Base-by-base conservation (phyloP, 2,329 filamentous ascomycete species). In the Dothiorella sarmentorum region DNA sequence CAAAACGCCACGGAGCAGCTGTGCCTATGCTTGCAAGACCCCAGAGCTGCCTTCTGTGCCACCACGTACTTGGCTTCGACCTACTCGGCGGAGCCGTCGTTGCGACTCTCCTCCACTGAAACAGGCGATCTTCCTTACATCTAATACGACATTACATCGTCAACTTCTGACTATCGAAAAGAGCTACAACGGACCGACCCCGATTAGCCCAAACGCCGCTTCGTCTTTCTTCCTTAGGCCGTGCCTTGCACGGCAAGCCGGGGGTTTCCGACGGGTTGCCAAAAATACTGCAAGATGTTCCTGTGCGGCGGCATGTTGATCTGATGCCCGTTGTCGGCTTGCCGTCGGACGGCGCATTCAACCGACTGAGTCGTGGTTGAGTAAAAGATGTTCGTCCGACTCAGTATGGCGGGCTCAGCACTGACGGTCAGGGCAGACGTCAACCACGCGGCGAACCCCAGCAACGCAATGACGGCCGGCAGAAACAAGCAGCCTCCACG, bases 211-310 rank as follows among this genome's bases (percentile, higher is more conserved):
- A 53, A 40, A 53, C 40, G 29, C 40, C 33, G 22, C 22, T 53
- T 53, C 40, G 40, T 53, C 49, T 53, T 53, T 53, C 40, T 53
- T 38, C 49, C 49, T 53, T n/a, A n/a, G n/a, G n/a, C n/a, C n/a
- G n/a, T n/a, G n/a, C n/a, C n/a, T n/a, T n/a, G n/a, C 3, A 17
- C 20, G 10, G 40, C 40, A n/a, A 2, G 20, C 40, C 15, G 24
- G 20, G 22, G 20, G 9, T 11, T 31, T 31, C 13, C 15, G 45
- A 20, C 33, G 49, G 49, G 33, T 35, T 53, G 49, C 40, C 49
- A 20, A 52, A 38, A 37, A 20, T 24, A 20, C 27, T 15, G 17
- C n/a, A 18, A 27, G 33, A 29, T 38, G 49, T 53, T n/a, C 11
- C 35, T 37, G 17, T 33, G 31, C 49, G 49, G 31, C n/a, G 17